A percentile compares a stretch with the other conserved stretches of the same genome.
Evolutionary conservation across 2,329 filamentous ascomycete species (phyloP).

Genomic region (Penicillium sp.): DNA sequence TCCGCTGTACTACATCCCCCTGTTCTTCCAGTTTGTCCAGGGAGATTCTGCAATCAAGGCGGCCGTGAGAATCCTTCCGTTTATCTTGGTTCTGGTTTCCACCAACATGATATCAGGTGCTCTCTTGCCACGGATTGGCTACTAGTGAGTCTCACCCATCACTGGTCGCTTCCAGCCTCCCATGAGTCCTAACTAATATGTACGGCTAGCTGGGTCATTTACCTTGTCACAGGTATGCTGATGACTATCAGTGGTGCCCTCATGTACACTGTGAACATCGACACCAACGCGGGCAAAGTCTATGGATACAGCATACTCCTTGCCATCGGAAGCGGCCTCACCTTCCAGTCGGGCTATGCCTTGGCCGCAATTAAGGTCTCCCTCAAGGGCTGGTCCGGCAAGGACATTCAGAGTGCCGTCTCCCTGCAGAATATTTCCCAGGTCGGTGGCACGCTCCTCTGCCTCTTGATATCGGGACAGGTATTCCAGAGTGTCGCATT

Average conservation of each 20-base stretch:
- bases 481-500: neutral
- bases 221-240: neutral
- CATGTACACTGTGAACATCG: neutral
- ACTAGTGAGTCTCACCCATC: conserved; percentile 18
- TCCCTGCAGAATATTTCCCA: neutral
- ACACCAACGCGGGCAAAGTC: neutral
- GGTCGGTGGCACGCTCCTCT: neutral
- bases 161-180: too few relatives aligned
- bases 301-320: neutral
- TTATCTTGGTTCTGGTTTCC: conserved; percentile 16
- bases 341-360: neutral
- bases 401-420: neutral
- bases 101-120: conserved; percentile 22
- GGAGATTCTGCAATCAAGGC: conserved; percentile 33
- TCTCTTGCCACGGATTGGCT: conserved; percentile 19
- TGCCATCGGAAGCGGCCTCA: neutral
- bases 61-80: conserved; percentile 27
- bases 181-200: too few relatives aligned
- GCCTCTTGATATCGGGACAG: neutral
- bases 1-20: conserved; percentile 50
- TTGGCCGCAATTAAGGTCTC: neutral
- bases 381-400: neutral
- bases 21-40: conserved; percentile 51
- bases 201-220: neutral
- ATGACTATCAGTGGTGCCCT: neutral